A percentile compares a stretch with the other conserved stretches of the same genome.
Evolutionary conservation across 805 yeast species (phyloP).

Genomic region (Brettanomyces naardenensis): DNA sequence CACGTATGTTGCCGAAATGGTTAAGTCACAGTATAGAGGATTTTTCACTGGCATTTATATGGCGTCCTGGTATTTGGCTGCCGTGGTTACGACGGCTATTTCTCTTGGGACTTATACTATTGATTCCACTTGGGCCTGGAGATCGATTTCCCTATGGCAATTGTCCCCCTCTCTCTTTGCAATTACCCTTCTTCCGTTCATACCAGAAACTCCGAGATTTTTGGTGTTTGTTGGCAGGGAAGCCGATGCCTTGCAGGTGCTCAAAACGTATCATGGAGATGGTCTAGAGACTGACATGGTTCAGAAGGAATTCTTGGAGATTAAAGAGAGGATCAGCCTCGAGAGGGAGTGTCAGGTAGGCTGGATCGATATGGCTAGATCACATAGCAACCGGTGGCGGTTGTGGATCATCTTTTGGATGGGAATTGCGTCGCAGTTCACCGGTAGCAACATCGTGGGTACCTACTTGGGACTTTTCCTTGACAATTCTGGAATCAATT

Average conservation of each 20-base stretch:
- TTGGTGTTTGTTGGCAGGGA: constrained; percentile 19
- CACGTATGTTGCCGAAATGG: constrained; percentile 28
- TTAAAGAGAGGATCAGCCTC: constrained; percentile 14
- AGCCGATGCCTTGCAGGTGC: constrained; percentile 22
- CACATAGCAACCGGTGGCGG: constrained; percentile 18
- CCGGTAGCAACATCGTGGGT: constrained; percentile 21
- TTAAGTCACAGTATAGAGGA: constrained; percentile 25
- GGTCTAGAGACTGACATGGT: constrained; percentile 15
- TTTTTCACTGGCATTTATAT: constrained; percentile 20
- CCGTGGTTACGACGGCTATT: constrained; percentile 22
- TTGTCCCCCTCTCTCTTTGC: constrained; percentile 19
- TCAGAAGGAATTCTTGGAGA: constrained; percentile 17
- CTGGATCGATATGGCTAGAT: constrained; percentile 17
- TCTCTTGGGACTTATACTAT: constrained; percentile 22
- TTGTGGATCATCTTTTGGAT: constrained; percentile 21
- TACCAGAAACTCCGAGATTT: constrained; percentile 29
- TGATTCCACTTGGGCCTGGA: constrained; percentile 24
- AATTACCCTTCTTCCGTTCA: constrained; percentile 14
- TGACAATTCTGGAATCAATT: constrained; percentile 18
- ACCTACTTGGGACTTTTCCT: constrained; percentile 29
- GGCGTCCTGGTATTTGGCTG: constrained; percentile 24
- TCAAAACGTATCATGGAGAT: constrained; percentile 17
- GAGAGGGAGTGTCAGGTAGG: constrained; percentile 16
- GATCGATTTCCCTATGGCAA: constrained; percentile 22
- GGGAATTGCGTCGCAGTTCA: constrained; percentile 22